Conservation (phyloP, 441 rosid species). For the Francoa sonchifolia region DNA sequence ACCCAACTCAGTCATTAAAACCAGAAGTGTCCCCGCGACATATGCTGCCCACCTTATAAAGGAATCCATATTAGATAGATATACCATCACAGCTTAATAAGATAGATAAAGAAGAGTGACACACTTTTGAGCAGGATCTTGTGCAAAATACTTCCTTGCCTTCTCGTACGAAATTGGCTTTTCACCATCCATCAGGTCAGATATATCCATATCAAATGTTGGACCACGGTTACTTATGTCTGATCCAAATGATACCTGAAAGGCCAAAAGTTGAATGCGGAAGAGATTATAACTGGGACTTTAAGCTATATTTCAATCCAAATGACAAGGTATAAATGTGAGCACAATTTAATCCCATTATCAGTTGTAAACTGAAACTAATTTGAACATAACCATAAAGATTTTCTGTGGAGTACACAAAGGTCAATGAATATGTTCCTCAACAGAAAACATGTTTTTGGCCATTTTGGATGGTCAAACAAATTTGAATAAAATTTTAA, state of each 20-base stretch:
- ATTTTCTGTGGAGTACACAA: no score
- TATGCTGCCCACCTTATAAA: constrained; percentile 95
- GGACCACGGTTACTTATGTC: constrained; percentile 97
- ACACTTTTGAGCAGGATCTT: constrained; percentile 93
- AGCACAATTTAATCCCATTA: no score
- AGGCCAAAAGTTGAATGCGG: constrained; percentile 8
- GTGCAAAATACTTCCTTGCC: constrained; percentile 74
- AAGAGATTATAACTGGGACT: background rate
- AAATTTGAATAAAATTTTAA: no score
- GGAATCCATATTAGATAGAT: constrained; percentile 8
- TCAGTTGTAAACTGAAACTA: no score
- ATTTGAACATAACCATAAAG: no score
- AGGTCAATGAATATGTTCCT: no score
- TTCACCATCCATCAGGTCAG: constrained; percentile 88
- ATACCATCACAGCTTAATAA: background rate
- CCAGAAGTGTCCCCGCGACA: constrained; percentile 93
- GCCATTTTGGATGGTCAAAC: no score
- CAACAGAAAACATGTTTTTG: no score
- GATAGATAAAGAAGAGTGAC: constrained; percentile 18
- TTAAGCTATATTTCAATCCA: no score
- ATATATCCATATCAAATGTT: constrained; percentile 97
- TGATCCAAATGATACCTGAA: constrained; percentile 97
- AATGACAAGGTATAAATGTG: no score
- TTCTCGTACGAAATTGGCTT: constrained; percentile 79
- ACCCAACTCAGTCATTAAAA: constrained; percentile 90